Base-by-base conservation (phyloP, 116 monocot genomes). In the Dioscorea cayenensis region DNA sequence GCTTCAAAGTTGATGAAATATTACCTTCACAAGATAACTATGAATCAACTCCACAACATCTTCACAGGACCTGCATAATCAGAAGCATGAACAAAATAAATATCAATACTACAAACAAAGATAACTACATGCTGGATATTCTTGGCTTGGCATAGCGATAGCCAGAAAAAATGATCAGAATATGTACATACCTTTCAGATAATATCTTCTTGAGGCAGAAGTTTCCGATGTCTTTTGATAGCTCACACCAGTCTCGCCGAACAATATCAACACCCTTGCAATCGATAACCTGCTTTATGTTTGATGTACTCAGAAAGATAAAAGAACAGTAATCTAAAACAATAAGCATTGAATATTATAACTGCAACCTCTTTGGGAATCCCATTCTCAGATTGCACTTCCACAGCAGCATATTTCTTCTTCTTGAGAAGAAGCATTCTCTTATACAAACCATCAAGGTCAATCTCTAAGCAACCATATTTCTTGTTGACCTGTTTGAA, bases 321-420 rank as follows among this genome's bases (percentile, higher is more conserved):
- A 6, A 14, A 27, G 16, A 17, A 55, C 52, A 55, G 11, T 55
- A 1, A 4, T 19, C 3, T 2, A 14, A 55, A 55, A 19, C n/a
- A 1, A 29, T 29, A 29, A 29, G 10, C 43, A 43, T 8, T 43
- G 43, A 49, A 48, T 10, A 48, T 68, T 68, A 43, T 6, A 69
- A 52, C 9, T 69, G 65, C 27, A 73, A 96, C 97, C 93, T 97
- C 90, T 69, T 82, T 79, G 52, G 75, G 77, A 73, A 43, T 83
- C 38, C 88, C 90, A 80, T 93, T 86, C 79, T 78, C 86, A 60
- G 84, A 82, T 36, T 82, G 83, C 64, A 93, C 83, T 78, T 97
- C 93, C n/a, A 97, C 87, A 62, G 90, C 97, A 73, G 97, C 97
- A 81, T 97, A 97, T 78, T 97, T 97, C 80, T 97, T 97, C 78